Evolutionary conservation across 225 moss, liverwort and hornwort species (phyloP).

Genomic region (Ulota crispa): DNA sequence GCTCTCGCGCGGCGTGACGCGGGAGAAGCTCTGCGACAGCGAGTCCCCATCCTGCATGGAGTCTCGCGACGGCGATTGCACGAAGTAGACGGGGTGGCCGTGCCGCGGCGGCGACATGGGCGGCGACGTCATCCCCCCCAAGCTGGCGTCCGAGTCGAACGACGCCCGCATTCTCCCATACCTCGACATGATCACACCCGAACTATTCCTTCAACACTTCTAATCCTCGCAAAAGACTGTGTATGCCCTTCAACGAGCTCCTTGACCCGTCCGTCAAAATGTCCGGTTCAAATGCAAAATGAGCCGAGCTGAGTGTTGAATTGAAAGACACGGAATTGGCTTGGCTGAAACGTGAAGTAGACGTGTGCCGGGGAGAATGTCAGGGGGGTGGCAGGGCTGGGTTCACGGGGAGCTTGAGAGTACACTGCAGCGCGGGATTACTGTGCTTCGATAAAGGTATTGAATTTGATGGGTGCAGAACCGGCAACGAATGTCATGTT

Average conservation of each 20-base stretch:
- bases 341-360: not conserved
- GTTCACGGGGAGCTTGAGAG: not conserved
- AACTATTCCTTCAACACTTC: not conserved
- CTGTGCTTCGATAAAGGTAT: not conserved
- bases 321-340: not conserved
- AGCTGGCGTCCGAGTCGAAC: conserved; percentile 57
- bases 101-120: conserved; percentile 54
- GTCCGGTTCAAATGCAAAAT: not conserved
- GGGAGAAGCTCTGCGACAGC: conserved; percentile 71
- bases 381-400: not conserved
- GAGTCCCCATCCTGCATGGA: conserved; percentile 74
- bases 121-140: conserved; percentile 41
- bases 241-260: not conserved
- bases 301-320: not conserved
- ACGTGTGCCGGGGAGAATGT: not conserved
- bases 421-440: not conserved
- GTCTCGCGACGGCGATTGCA: conserved; percentile 83
- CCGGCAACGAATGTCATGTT: not conserved
- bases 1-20: conserved; percentile 63
- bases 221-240: too few relatives aligned
- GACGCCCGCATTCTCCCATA: conserved; percentile 64
- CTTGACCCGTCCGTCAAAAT: not conserved
- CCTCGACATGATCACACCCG: conserved; percentile 33
- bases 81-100: conserved; percentile 79
- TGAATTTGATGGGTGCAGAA: not conserved